Evolutionary conservation across 306 rosid species (phyloP), one percentile per base, ranked within the genome.

Genomic region (Castanopsis chinensis): DNA sequence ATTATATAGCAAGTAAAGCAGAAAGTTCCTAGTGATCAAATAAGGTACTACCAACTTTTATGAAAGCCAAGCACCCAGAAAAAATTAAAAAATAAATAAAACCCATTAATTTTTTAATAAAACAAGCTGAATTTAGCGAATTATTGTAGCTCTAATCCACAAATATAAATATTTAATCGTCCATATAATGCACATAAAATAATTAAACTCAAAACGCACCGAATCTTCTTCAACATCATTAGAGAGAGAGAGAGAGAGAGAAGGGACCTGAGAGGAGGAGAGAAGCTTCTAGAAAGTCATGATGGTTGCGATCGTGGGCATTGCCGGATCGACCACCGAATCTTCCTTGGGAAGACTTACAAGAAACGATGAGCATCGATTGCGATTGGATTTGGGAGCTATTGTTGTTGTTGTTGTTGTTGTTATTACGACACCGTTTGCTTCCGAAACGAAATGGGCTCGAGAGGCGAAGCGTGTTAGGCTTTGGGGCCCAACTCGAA

Each of bases 181-280:
- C 53, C 72, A 68, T n/a, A 19, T 6, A 68, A 35, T 68, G 52
- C 51, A 35, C 4, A 68, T n/a, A 41, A 41, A 41, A 8, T 35
- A 35, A 63, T 15, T 63, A 4, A 17, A 19, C 9, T 15, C 1
- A 35, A n/a, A 68, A 9, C 37, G 52, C 19, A 67, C 72, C 25
- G 15, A 18, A 67, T 32, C 27, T 10, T 67, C 51, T 17, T 18
- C 0, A 10, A 67, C 49, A 67, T 19, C 9, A 72, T 49, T 51
- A 12, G 55, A 68, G 30, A 18, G 53, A 19, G 5, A 83, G 57
- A 45, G 17, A 51, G 20, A 58, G 60, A 53, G 61, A 76, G 27
- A 74, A 14, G 20, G 55, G 45, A 92, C 99, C 99, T 87, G 98
- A 85, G 74, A 93, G 92, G 13, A 96, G 97, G 65, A 96, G 87